Base-by-base conservation (phyloP, 1,139 yeast species). In the Torulaspora pretoriensis region DNA sequence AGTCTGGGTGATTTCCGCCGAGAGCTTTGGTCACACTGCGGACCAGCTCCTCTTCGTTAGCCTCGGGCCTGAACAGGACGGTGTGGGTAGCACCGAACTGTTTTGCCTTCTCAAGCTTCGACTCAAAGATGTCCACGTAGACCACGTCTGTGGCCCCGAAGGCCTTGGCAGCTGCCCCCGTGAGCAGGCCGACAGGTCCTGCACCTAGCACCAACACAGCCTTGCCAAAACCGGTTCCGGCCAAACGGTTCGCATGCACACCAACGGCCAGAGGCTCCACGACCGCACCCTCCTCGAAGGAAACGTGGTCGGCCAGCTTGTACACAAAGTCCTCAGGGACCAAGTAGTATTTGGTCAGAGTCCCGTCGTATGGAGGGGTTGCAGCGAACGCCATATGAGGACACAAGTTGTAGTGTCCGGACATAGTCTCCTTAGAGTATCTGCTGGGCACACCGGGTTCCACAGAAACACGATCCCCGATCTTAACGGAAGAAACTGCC, bases 231-330 rank as follows among this genome's bases (percentile, higher is more conserved):
- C 69, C 73, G 45, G 85, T 71, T 26, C 73, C 74, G n/a, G 84
- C 86, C 47, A 80, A 73, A 63, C 81, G 83, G 49, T 81, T 74
- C 3, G 92, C 92, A 57, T 87, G 95, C 8, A 89, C 87, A 31
- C 87, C 96, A 37, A 89, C 96, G 23, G 87, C 74, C 57, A 88
- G 70, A 30, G 97, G 97, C 69, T 89, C 97, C 31, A 84, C 85
- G 63, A 88, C 67, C 1, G 96, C 96, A 50, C 96, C 96, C 68
- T 85, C 82, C 64, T 87, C 96, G 52, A 82, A 77, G 3, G 85
- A 72, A 26, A 88, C 86, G 56, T 78, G 74, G 29, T 81, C 87
- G 6, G 96, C 95, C 49, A 88, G 71, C 65, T 83, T 83, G 56
- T 81, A 83, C 63, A 87, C 77, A 65, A 83, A 87, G 63, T 86